Conservation (phyloP, 1,139 yeast genomes). For the Candida frijolesensis region DNA sequence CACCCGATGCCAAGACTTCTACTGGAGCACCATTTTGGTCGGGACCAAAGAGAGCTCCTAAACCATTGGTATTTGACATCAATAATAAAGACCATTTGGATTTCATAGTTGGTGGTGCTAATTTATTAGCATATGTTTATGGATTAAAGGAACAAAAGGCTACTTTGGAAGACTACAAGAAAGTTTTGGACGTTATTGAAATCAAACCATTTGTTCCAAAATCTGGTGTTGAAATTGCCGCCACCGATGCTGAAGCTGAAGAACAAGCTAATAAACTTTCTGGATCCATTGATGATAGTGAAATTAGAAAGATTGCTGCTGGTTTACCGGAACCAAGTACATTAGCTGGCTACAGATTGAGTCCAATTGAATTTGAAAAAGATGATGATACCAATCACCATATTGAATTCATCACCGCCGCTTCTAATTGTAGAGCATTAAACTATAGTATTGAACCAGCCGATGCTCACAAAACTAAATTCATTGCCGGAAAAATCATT, state of each 20-base stretch:
- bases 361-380: slow-evolving; percentile 92
- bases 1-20: slow-evolving; percentile 88
- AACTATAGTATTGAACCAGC: slow-evolving; percentile 85
- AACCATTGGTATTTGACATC: slow-evolving; percentile 75
- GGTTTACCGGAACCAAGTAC: slow-evolving; percentile 87
- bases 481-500: slow-evolving; percentile 90
- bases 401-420: slow-evolving; percentile 95
- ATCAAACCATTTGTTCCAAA: slow-evolving; percentile 64
- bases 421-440: slow-evolving; percentile 92
- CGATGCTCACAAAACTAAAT: slow-evolving; percentile 74
- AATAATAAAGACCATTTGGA: slow-evolving; percentile 76
- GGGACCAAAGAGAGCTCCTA: slow-evolving; percentile 96
- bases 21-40: slow-evolving; percentile 97
- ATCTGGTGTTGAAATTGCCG: slow-evolving; percentile 79
- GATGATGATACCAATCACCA: slow-evolving; percentile 97
- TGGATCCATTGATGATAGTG: slow-evolving; percentile 58
- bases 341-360: slow-evolving; percentile 83
- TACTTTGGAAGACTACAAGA: slow-evolving; percentile 48
- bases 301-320: slow-evolving; percentile 62
- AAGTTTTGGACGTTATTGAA: slow-evolving; percentile 49
- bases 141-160: slow-evolving; percentile 65
- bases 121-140: slow-evolving; percentile 84
- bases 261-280: slow-evolving; percentile 58
- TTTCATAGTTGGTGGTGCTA: slow-evolving; percentile 87
- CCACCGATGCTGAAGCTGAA: slow-evolving; percentile 85